Base-by-base conservation (phyloP, 2,329 filamentous ascomycete species). In the Fusarium luffae region DNA sequence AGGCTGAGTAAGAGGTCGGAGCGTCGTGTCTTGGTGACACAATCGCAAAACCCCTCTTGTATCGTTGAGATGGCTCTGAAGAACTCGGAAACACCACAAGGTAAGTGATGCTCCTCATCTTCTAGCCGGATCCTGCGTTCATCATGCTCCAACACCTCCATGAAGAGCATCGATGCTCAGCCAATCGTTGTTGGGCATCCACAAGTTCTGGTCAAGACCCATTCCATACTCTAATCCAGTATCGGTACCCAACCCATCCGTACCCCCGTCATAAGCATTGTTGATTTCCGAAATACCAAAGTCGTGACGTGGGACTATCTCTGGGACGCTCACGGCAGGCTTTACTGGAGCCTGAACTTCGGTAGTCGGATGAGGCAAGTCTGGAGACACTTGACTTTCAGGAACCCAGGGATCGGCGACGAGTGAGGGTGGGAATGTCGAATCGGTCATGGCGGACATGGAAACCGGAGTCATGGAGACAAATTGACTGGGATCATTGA, bases 201-300 rank as follows among this genome's bases (percentile, higher is more conserved):
- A 81, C 27, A 80, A 59, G 16, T 77, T 77, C 54, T 78, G 70
- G 49, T 82, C 81, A 25, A 82, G 77, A 3, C 82, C 82, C 69
- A 85, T 83, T 2, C 81, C 76, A 43, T 79, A 77, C 30, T 80
- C 79, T 4, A 81, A 78, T 19, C 82, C 83, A 28, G 82, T 79
- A 21, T 84, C 83, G 23, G 85, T 77, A 27, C 83, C 83, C 3
- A 85, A 77, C 0, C 81, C 81, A 48, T 85, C 83, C 56, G 84
- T 78, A 0, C 83, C 82, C 4, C 84, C 83, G 56, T 85, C 84
- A 48, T 85, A 85, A 1, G 83, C 83, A 41, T 84, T 85, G 50
- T 85, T 85, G n/a, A 84, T 79, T 61, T 85, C 82, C 5, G 82
- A 74, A 2, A 79, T 77, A 21, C 79, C 77, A 28, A 79, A 77